Evolutionary conservation across 805 yeast genomes (phyloP).

Genomic region (Schizosaccharomyces cryophilus): DNA sequence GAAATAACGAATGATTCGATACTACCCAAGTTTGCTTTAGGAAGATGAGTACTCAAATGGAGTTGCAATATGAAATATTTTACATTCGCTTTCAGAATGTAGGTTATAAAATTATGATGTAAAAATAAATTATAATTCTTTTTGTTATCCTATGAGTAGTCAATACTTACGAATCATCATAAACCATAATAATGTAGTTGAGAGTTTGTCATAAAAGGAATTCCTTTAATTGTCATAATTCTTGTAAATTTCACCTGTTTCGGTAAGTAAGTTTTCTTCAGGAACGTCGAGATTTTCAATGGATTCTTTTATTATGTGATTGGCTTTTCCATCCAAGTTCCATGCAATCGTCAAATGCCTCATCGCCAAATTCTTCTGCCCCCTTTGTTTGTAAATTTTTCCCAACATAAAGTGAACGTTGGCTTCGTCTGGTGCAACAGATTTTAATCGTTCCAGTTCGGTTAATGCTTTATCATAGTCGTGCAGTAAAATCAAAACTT

Average conservation of each 20-base stretch:
- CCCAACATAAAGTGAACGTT: conserved; percentile 78
- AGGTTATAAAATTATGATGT: no score
- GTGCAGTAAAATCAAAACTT: conserved; percentile 45
- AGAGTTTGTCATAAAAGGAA: not conserved
- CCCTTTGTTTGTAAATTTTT: conserved; percentile 53
- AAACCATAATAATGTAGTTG: no score
- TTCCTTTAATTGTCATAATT: not conserved
- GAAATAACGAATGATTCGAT: no score
- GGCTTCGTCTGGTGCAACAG: conserved; percentile 82
- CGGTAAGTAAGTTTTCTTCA: not conserved
- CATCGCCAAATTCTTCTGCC: conserved; percentile 53
- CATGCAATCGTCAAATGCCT: conserved; percentile 70
- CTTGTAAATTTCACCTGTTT: not conserved
- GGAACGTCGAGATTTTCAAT: conserved; percentile 20
- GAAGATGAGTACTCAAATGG: no score
- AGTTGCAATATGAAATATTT: no score
- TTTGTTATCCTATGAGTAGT: no score
- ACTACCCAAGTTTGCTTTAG: no score
- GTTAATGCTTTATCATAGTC: conserved; percentile 32
- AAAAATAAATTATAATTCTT: no score
- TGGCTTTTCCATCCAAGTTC: conserved; percentile 79
- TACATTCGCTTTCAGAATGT: no score
- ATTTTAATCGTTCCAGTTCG: conserved; percentile 45
- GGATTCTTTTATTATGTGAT: conserved; percentile 50
- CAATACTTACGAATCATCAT: no score